These are phyloP conservation scores for Phytophthora pseudosyringae DNA, from an alignment of 352 stramenopile genomes.

Conservation along the genomic window DNA sequence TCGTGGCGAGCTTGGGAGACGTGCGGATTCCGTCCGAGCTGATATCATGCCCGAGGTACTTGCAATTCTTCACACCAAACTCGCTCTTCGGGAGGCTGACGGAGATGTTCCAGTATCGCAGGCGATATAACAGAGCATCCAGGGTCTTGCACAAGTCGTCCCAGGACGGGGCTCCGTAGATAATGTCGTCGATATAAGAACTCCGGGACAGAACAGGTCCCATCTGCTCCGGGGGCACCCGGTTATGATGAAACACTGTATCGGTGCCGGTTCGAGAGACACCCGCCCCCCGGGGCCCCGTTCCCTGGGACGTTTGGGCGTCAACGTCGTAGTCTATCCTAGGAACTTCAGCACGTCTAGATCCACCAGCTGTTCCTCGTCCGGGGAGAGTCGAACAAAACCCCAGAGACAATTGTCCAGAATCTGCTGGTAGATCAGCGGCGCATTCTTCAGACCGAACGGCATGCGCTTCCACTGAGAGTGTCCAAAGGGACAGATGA, in stretches of 20 bases:
- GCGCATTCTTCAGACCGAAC: no score
- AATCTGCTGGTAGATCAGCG: not conserved
- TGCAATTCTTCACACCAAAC: conserved; percentile 13
- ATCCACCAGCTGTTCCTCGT: no score
- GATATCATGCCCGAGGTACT: conserved; percentile 21
- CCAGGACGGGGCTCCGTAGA: not conserved
- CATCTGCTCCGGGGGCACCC: conserved; percentile 11
- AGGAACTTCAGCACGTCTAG: no score
- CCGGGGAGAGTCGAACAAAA: no score
- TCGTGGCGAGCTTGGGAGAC: conserved; percentile 5
- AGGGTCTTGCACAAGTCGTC: conserved; percentile 9
- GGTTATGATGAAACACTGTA: conserved; percentile 18
- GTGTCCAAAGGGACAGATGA: conserved; percentile 30
- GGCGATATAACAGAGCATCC: conserved; percentile 5
- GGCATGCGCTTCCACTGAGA: conserved; percentile 26
- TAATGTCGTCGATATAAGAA: conserved; percentile 35
- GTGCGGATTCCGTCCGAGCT: conserved; percentile 11
- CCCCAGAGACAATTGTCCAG: conserved; percentile 21
- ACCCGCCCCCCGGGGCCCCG: not conserved
- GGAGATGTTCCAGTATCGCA: conserved; percentile 25
- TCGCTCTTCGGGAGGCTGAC: conserved; percentile 31
- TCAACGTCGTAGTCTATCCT: no score
- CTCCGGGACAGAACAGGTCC: conserved; percentile 15
- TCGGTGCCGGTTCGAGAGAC: not conserved
- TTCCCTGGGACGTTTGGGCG: not conserved